A percentile compares a stretch with the other conserved stretches of the same genome.
Evolutionary conservation across 75 land plant genomes (phyloP).

Genomic region (Larix kaempferi): DNA sequence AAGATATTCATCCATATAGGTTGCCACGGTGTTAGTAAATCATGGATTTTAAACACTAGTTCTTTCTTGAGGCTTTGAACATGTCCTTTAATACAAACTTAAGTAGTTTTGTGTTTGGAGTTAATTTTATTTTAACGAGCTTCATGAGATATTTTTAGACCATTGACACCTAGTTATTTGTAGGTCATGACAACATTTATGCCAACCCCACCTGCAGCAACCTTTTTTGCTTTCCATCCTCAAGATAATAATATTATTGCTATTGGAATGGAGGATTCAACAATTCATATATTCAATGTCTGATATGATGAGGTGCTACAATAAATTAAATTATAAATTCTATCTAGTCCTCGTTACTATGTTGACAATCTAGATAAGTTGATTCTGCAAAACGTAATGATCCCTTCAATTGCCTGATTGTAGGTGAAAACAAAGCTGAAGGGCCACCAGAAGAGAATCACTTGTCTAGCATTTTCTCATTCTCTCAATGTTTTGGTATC

Average conservation of each 20-base stretch:
- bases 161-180: too few species aligned
- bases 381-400: too few species aligned
- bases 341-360: too few species aligned
- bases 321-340: too few species aligned
- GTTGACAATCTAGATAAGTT: too few species aligned
- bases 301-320: slow-evolving; percentile 39
- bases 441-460: slow-evolving; percentile 61
- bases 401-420: neutral
- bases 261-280: slow-evolving; percentile 68
- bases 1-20: too few species aligned
- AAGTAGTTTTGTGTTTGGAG: slow-evolving; percentile 10
- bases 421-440: slow-evolving; percentile 50
- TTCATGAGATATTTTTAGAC: too few species aligned
- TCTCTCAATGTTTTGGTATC: slow-evolving; percentile 55
- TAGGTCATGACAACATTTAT: slow-evolving; percentile 54
- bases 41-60: neutral
- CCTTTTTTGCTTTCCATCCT: slow-evolving; percentile 58
- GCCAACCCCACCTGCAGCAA: slow-evolving; percentile 68
- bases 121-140: too few species aligned
- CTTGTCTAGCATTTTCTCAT: slow-evolving; percentile 68
- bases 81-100: neutral
- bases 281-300: slow-evolving; percentile 52
- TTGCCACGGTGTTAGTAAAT: too few species aligned
- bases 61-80: neutral
- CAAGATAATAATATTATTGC: slow-evolving; percentile 61